phyloP scores from a whole-genome alignment of 2,329 filamentous ascomycete genomes.

The Rutstroemia sp. region DNA sequence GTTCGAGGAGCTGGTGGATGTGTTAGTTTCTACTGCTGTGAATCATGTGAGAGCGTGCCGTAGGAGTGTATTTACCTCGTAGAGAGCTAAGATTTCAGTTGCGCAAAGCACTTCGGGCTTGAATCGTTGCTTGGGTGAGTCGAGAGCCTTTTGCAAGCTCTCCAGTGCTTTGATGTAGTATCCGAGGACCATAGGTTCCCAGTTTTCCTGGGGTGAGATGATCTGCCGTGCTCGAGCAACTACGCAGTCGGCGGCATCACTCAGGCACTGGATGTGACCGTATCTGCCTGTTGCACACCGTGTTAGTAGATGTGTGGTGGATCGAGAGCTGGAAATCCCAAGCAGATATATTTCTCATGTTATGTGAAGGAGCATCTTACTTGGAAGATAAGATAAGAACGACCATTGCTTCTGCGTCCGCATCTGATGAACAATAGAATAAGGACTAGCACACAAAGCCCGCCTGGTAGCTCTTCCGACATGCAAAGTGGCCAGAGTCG shows the following conservation, averaged over 20 bases:
- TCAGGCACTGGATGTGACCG: slow-evolving; percentile 21
- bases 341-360: background rate
- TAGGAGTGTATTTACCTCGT: slow-evolving; percentile 14
- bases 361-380: background rate
- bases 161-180: slow-evolving; percentile 21
- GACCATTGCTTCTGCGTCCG: slow-evolving; percentile 22
- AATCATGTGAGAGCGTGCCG: background rate
- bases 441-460: slow-evolving; percentile 18
- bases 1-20: slow-evolving; percentile 28
- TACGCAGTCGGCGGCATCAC: slow-evolving; percentile 24
- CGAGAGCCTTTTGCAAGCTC: slow-evolving; percentile 21
- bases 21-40: slow-evolving; percentile 13
- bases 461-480: slow-evolving; percentile 21
- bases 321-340: background rate
- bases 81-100: slow-evolving; percentile 22
- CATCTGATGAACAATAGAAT: slow-evolving; percentile 20
- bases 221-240: slow-evolving; percentile 23
- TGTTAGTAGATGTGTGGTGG: background rate
- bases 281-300: slow-evolving; percentile 11
- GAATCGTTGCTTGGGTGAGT: slow-evolving; percentile 16
- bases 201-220: slow-evolving; percentile 13
- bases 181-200: slow-evolving; percentile 14
- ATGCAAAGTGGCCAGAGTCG: slow-evolving; percentile 23
- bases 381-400: slow-evolving; percentile 24
- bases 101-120: slow-evolving; percentile 22